Evolutionary conservation across 345 rosid genomes (phyloP).

Genomic region (Murraya paniculata): DNA sequence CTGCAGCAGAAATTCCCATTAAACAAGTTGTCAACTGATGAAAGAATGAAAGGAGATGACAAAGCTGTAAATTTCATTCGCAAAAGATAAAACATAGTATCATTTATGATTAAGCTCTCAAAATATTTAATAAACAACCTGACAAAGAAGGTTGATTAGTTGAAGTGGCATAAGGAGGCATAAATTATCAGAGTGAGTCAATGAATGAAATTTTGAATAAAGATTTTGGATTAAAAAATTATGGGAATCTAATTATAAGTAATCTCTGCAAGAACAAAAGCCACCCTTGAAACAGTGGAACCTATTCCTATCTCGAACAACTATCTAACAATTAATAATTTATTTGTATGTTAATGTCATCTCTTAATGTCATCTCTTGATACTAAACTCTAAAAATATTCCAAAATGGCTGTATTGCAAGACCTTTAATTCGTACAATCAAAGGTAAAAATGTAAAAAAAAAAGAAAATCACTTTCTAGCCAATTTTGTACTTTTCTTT

Average conservation of each 20-base stretch:
- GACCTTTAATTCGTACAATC: not conserved
- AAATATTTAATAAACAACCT: not conserved
- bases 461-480: not conserved
- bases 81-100: not conserved
- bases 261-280: constrained; percentile 49
- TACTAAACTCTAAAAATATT: not conserved
- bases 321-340: constrained; percentile 35
- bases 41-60: not conserved
- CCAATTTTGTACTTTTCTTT: no score
- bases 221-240: not conserved
- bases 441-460: not conserved
- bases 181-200: not conserved
- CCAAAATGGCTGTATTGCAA: not conserved
- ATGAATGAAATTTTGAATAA: not conserved
- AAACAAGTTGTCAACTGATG: not conserved
- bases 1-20: not conserved
- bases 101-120: not conserved
- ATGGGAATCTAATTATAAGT: constrained; percentile 28
- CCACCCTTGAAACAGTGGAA: constrained; percentile 55
- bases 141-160: not conserved
- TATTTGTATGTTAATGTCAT: not conserved
- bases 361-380: not conserved
- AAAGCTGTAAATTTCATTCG: not conserved
- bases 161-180: not conserved
- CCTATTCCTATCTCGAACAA: constrained; percentile 51